Evolutionary conservation across 2,329 filamentous ascomycete genomes (phyloP).

Genomic region (Cryphonectria carpinicola): DNA sequence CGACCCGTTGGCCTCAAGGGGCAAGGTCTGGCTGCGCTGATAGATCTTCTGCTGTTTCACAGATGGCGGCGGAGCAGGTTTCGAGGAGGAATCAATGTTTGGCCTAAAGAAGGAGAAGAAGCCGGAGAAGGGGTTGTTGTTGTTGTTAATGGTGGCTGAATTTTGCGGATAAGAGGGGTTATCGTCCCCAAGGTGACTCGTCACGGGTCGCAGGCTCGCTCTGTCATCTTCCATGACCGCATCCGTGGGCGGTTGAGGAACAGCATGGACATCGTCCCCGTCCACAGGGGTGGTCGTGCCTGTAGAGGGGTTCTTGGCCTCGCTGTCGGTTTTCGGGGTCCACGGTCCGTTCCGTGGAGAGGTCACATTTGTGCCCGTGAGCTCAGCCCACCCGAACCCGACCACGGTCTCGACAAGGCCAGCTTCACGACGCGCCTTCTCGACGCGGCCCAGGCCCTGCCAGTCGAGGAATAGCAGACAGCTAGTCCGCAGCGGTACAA

Average conservation of each 20-base stretch:
- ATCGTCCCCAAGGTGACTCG: slow-evolving; percentile 39
- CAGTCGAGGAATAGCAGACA: slow-evolving; percentile 97
- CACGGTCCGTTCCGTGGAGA: slow-evolving; percentile 51
- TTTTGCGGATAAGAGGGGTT: slow-evolving; percentile 32
- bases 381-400: slow-evolving; percentile 91
- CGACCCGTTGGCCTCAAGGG: slow-evolving; percentile 44
- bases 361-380: slow-evolving; percentile 72
- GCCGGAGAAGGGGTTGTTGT: slow-evolving; percentile 58
- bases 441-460: slow-evolving; percentile 89
- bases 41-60: slow-evolving; percentile 71
- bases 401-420: slow-evolving; percentile 91
- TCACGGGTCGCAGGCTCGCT: slow-evolving; percentile 56
- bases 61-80: slow-evolving; percentile 52
- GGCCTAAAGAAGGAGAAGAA: slow-evolving; percentile 75
- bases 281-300: slow-evolving; percentile 42
- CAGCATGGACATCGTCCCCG: slow-evolving; percentile 53
- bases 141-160: slow-evolving; percentile 43
- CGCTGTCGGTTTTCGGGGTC: slow-evolving; percentile 41
- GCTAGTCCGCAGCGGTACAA: slow-evolving; percentile 91
- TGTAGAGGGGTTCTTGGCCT: slow-evolving; percentile 22
- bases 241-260: slow-evolving; percentile 71
- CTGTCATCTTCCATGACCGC: slow-evolving; percentile 71
- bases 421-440: slow-evolving; percentile 91
- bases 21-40: slow-evolving; percentile 76
- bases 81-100: slow-evolving; percentile 52